These are phyloP conservation scores for Inosperma sp. DNA, from an alignment of 768 basidiomycete species.

Conservation along the genomic window DNA sequence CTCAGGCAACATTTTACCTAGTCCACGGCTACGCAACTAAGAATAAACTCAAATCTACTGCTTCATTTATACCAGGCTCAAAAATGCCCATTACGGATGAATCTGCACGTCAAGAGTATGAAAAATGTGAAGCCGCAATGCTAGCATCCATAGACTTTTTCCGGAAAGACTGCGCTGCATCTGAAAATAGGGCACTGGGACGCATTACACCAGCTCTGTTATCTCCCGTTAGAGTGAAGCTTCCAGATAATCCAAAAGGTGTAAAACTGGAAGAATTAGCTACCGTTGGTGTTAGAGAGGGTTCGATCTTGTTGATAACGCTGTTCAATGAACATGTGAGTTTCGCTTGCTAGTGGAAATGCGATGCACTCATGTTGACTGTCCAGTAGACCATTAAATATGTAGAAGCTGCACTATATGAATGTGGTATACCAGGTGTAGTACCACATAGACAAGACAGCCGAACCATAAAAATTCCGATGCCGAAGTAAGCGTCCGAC, in stretches of 20 bases:
- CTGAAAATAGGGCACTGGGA: constrained; percentile 69
- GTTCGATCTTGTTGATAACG: constrained; percentile 66
- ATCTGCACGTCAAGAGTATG: constrained; percentile 54
- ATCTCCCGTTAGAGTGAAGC: constrained; percentile 57
- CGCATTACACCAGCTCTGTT: constrained; percentile 72
- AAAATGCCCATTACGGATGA: constrained; percentile 54
- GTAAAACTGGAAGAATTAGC: constrained; percentile 64
- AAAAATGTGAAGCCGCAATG: constrained; percentile 64
- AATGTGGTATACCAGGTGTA: constrained; percentile 68
- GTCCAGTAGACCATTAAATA: constrained; percentile 60
- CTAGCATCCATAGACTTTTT: constrained; percentile 61
- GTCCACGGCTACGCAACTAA: constrained; percentile 27
- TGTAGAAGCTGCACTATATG: constrained; percentile 71
- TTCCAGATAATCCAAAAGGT: constrained; percentile 37
- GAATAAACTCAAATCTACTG: constrained; percentile 47
- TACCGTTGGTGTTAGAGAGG: constrained; percentile 77
- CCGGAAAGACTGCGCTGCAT: constrained; percentile 67
- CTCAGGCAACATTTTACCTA: no score
- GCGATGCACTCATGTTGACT: constrained; percentile 3
- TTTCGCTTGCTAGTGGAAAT: no score
- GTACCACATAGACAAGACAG: constrained; percentile 67
- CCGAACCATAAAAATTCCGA: constrained; percentile 72
- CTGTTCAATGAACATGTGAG: constrained; percentile 76
- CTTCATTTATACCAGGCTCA: constrained; percentile 62
- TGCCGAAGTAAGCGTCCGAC: constrained; percentile 58